Evolutionary conservation across 1,139 yeast genomes (phyloP).

Genomic region (Suhomyces taliae): DNA sequence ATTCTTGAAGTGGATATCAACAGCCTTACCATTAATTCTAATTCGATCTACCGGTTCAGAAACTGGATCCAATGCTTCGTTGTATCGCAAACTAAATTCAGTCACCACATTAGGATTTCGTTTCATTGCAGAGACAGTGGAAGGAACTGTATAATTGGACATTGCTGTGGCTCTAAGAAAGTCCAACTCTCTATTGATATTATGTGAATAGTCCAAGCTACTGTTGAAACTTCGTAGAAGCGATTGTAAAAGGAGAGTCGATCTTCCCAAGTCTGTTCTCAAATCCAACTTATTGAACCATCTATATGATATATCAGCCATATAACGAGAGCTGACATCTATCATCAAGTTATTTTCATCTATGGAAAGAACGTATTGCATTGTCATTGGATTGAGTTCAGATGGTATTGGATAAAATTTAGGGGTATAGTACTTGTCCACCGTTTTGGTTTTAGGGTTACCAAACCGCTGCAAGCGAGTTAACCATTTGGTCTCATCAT

Average conservation of each 20-base stretch:
- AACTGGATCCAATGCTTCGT: slow-evolving; percentile 24
- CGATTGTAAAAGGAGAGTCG: slow-evolving; percentile 28
- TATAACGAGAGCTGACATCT: slow-evolving; percentile 40
- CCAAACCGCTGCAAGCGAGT: slow-evolving; percentile 22
- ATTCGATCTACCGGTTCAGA: slow-evolving; percentile 18
- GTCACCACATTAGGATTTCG: slow-evolving; percentile 34
- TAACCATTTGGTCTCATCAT: slow-evolving; percentile 31
- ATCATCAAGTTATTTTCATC: slow-evolving; percentile 19
- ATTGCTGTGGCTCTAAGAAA: slow-evolving; percentile 26
- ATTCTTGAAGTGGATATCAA: slow-evolving; percentile 27
- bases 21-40: slow-evolving; percentile 15
- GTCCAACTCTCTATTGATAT: slow-evolving; percentile 22
- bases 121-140: slow-evolving; percentile 30
- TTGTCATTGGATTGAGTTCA: slow-evolving; percentile 33
- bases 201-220: slow-evolving; percentile 3
- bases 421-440: slow-evolving; percentile 16
- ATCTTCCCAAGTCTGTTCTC: slow-evolving; percentile 31
- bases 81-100: slow-evolving; percentile 27
- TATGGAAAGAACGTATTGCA: slow-evolving; percentile 34
- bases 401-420: slow-evolving; percentile 25
- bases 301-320: slow-evolving; percentile 34
- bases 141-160: slow-evolving; percentile 28
- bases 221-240: slow-evolving; percentile 24
- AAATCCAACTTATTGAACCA: slow-evolving; percentile 34
- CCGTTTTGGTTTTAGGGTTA: neutral